Evolutionary conservation across 2,329 filamentous ascomycete genomes (phyloP).

Genomic region (Penicillium occitanis): DNA sequence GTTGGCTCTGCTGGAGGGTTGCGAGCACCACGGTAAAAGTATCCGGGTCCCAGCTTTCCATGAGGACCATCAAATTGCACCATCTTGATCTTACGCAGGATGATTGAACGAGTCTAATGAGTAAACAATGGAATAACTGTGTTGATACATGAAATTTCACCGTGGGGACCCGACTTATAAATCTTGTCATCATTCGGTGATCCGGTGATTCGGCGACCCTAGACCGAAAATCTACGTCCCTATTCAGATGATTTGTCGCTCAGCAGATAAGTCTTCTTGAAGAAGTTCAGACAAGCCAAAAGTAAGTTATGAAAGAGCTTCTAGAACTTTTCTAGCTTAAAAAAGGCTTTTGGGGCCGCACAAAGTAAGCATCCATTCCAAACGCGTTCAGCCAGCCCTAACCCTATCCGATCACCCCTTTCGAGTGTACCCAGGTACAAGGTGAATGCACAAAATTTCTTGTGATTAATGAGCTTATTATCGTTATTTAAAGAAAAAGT

Average conservation of each 20-base stretch:
- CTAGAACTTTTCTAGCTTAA: not conserved
- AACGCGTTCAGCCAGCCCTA: not conserved
- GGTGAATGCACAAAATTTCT: not conserved
- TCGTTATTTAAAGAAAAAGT: not conserved
- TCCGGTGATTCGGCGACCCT: constrained; percentile 17
- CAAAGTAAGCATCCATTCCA: not conserved
- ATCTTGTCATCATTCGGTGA: constrained; percentile 12
- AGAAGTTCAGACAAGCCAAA: not conserved
- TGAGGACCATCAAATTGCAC: constrained; percentile 18
- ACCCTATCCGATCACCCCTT: not conserved
- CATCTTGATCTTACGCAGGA: constrained; percentile 1
- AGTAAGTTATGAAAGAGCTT: not conserved
- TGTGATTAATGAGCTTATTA: not conserved
- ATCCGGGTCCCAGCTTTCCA: not conserved
- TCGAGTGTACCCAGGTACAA: not conserved
- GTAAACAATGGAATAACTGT: not conserved
- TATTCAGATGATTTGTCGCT: not conserved
- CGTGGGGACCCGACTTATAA: not conserved
- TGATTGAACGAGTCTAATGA: not conserved
- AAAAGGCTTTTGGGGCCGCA: not conserved
- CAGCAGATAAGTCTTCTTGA: not conserved
- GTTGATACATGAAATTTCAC: not conserved
- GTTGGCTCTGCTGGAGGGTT: constrained; percentile 18
- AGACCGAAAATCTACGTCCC: not conserved
- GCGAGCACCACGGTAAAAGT: constrained; percentile 7